Evolutionary conservation across 805 yeast genomes (phyloP), one percentile per base, ranked within the genome.

Genomic region (Hanseniaspora osmophila): DNA sequence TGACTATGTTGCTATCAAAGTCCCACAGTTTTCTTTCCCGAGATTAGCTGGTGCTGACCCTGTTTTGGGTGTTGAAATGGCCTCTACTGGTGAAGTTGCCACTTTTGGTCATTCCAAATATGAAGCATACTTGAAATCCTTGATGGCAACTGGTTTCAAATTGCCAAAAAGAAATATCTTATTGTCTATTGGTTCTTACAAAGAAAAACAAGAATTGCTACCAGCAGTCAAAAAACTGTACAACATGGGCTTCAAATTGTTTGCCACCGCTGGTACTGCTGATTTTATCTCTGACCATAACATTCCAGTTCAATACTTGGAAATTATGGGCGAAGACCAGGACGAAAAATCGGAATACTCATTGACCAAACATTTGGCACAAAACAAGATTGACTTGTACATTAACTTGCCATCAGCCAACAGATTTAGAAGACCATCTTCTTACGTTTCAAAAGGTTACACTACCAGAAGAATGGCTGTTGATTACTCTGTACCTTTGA

Each of bases 391-490:
- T 64, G 99, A 92, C 62, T 70, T 92, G 61, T 92, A 92, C 74
- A 81, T 92, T 69, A 92, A 92, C 70, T 71, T 92, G 71, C 99
- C 99, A 50, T 88, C 97, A 50, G 73, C 95, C 42, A 92, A 92
- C 74, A 76, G 96, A 63, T 92, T 85, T 79, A 84, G 99, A 65
- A 85, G 99, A 68, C 99, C 99, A 50, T 96, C 99, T 46, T 83
- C 90, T 50, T 92, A 92, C 69, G 86, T 92, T 74, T 85, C 96
- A 29, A 87, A 84, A 70, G 99, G 99, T 64, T 92, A 92, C 74
- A 80, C 77, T 66, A 85, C 97, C 41, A 94, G 99, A 75, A 92
- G 99, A 73, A 84, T 92, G 97, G 98, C 99, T 54, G 96, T 92
- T 53, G 99, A 92, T 68, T 94, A 84, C 64, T 88, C 96, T 44